Base-by-base conservation (phyloP, 2,329 filamentous ascomycete genomes). In the Diplodia mutila region DNA sequence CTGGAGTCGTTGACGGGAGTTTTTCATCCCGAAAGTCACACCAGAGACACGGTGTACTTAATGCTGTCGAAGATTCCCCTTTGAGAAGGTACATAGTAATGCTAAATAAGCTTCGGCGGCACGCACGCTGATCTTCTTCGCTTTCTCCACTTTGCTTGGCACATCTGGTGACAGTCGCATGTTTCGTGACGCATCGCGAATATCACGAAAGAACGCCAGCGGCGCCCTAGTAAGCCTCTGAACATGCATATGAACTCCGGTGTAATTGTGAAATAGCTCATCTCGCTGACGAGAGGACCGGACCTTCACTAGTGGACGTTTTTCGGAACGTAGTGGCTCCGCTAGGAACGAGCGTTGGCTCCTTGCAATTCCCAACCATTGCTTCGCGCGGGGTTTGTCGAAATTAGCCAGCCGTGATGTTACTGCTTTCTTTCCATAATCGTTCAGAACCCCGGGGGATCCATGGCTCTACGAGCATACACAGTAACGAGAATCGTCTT, bases 81-180 rank as follows among this genome's bases (percentile, higher is more conserved):
- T 48, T 32, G 25, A 32, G 42, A 48, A 61, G 57, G 39, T 49
- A 32, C n/a, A 57, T 39, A 34, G 23, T 32, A 61, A 61, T 61
- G 9, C 55, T 49, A 16, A 49, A 23, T 21, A 39, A 34, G n/a
- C 53, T 23, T 21, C 23, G 18, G 25, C 32, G 32, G 29, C 53
- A 55, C 53, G 32, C 34, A 11, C 34, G 25, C n/a, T 53, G 53
- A 55, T 55, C 53, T 32, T 39, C 29, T 37, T 21, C 29, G 53
- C 29, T 12, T 39, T 32, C 52, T 6, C 52, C 52, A 39, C 34
- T 57, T 57, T n/a, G 16, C 53, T 16, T 21, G 1, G n/a, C 53
- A 5, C 8, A 49, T 18, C 39, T 21, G 23, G 25, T 61, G 25
- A 48, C 16, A 18, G 11, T 49, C 57, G 27, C 9, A 14, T 29